A percentile compares a stretch with the other conserved stretches of the same genome.
These are phyloP conservation scores for Chaetoscypha palmicola DNA, from an alignment of 2,329 filamentous ascomycete genomes.

Conservation along the genomic window DNA sequence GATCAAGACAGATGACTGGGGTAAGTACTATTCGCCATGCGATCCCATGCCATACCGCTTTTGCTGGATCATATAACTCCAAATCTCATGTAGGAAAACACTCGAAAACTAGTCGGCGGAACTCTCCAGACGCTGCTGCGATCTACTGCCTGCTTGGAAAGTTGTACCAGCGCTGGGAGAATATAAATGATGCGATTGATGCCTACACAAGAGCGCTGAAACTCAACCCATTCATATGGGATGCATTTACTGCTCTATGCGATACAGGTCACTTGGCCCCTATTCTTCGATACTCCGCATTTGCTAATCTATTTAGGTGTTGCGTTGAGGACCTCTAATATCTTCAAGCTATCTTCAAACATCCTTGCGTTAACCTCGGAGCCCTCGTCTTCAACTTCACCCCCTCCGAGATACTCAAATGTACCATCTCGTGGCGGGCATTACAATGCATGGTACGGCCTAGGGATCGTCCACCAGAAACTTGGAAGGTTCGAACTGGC, in stretches of 20 bases:
- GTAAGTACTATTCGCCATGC: conserved; percentile 1
- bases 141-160: conserved; percentile 1
- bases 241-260: conserved; percentile 1
- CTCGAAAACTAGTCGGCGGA: conserved; percentile 2
- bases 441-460: conserved; percentile 4
- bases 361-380: not conserved
- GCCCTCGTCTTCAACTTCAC: not conserved
- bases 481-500: conserved; percentile 2
- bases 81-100: conserved; percentile 1
- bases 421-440: not conserved
- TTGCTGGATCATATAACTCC: too few relatives aligned
- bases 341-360: not conserved
- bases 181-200: conserved; percentile 1
- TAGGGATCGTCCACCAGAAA: not conserved
- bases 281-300: not conserved
- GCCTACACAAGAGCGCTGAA: not conserved
- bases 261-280: conserved; percentile 1
- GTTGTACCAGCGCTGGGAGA: not conserved
- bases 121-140: not conserved
- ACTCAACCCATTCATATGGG: conserved; percentile 6
- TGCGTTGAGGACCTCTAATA: not conserved
- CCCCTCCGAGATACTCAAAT: not conserved
- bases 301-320: not conserved
- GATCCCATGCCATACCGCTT: too few relatives aligned
- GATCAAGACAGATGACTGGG: not conserved